These are phyloP conservation scores for Lactuca sativa DNA, from an alignment of 129 eudicot species.

Conservation along the genomic window DNA sequence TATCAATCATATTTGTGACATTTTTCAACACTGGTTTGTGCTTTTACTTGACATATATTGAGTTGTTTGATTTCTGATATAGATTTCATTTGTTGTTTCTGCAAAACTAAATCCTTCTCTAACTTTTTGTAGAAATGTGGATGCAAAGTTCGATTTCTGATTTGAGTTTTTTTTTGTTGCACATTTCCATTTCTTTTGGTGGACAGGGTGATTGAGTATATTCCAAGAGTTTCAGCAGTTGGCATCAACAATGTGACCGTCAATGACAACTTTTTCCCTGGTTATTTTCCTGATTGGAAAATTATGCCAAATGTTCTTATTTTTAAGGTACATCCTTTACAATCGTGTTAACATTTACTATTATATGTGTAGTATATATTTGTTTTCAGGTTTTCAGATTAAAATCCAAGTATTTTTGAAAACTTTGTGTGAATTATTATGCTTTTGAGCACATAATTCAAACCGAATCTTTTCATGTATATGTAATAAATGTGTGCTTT, in stretches of 20 bases:
- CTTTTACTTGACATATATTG: background rate
- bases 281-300: constrained; percentile 96
- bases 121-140: background rate
- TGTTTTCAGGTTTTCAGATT: constrained; percentile 1
- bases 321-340: constrained; percentile 66
- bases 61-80: background rate
- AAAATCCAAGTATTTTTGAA: background rate
- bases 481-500: too few species aligned
- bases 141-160: background rate
- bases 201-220: constrained; percentile 93
- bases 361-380: background rate
- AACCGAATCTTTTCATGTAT: background rate
- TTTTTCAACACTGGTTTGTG: constrained; percentile 87
- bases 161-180: constrained; percentile 14
- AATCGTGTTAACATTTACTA: background rate
- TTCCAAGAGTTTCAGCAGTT: constrained; percentile 88
- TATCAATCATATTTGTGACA: constrained; percentile 87
- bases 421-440: background rate
- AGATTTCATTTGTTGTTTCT: background rate
- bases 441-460: constrained; percentile 5
- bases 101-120: background rate
- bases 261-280: constrained; percentile 94
- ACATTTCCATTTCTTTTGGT: constrained; percentile 93
- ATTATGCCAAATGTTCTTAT: constrained; percentile 99
- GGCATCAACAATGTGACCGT: constrained; percentile 96